Base-by-base conservation (phyloP, 192 early-diverging fungal species). In the Backusella parvicylindrica region DNA sequence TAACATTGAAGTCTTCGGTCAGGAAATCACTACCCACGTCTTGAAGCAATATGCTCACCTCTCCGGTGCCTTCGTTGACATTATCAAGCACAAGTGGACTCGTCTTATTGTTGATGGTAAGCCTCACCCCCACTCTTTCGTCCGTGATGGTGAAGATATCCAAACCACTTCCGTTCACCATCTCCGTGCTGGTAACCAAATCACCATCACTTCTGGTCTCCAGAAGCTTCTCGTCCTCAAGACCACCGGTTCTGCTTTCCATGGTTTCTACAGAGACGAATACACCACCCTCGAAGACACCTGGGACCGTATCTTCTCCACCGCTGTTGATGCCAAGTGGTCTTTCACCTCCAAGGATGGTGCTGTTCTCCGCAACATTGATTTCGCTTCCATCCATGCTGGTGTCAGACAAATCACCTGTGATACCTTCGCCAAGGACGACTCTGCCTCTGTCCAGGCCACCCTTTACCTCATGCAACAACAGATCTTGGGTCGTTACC, bases 211-310 rank as follows among this genome's bases (percentile, higher is more conserved):
- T 68, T 93, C 92, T 36, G 92, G 92, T 8, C 85, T 95, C 70
- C 84, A 83, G 68, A 89, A 90, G 35, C 77, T 95, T 18, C 80
- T 91, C 63, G 91, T 95, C 33, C 87, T 95, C 64, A 95, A 95
- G 86, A 92, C 93, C 47, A 95, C 93, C 30, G 92, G 92, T 69
- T 95, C 93, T n/a, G 83, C 91, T 65, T 95, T 95, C 80, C 84
- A 86, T 49, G 86, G 89, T 40, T 95, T 92, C 79, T 86, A 89
- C 77, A 84, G 85, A 69, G 91, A 92, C 73, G 86, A 93, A 76
- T 89, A 89, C 81, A 89, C 92, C 50, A 93, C 93, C 7, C 82
- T 95, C 71, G 83, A 86, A 3, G 90, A 91, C n/a, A 85, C 89
- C 78, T 83, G 88, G 71, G 93, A 95, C 77, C 90, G 93, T 73